Percentiles rank a stretch among this genome's conserved stretches.
Conservation (phyloP, 306 rosid genomes). For the Vigna angularis region DNA sequence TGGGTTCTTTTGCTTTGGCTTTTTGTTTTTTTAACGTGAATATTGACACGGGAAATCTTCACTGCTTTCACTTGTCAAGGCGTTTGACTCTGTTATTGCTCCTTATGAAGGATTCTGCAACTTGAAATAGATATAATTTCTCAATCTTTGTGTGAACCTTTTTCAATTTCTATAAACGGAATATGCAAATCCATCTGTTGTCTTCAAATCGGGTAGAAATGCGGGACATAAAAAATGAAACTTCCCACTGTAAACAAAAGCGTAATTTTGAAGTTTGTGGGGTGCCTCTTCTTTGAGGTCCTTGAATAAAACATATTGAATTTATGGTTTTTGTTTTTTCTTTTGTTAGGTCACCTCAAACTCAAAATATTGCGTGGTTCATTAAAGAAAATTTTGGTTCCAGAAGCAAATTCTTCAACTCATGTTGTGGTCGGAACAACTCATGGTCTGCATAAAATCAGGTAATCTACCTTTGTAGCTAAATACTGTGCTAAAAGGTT, state of each 20-base stretch:
- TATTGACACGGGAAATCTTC: slow-evolving; percentile 67
- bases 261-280: neutral
- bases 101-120: slow-evolving; percentile 97
- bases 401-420: slow-evolving; percentile 82
- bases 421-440: slow-evolving; percentile 78
- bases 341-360: slow-evolving; percentile 81
- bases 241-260: neutral
- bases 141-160: neutral
- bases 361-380: slow-evolving; percentile 88
- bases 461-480: slow-evolving; percentile 77
- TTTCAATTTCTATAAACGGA: neutral
- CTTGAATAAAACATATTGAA: neutral
- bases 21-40: slow-evolving; percentile 20
- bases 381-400: slow-evolving; percentile 69
- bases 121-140: slow-evolving; percentile 79
- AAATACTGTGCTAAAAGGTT: slow-evolving; percentile 89
- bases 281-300: slow-evolving; percentile 7
- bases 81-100: slow-evolving; percentile 93
- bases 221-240: slow-evolving; percentile 5
- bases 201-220: slow-evolving; percentile 37
- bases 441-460: slow-evolving; percentile 64
- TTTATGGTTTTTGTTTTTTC: neutral
- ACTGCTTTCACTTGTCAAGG: slow-evolving; percentile 83
- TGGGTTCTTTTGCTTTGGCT: no score
- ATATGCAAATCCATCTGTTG: neutral